Conservation (phyloP, 2,329 filamentous ascomycete genomes). For the Pseudocercospora pini-densiflorae region DNA sequence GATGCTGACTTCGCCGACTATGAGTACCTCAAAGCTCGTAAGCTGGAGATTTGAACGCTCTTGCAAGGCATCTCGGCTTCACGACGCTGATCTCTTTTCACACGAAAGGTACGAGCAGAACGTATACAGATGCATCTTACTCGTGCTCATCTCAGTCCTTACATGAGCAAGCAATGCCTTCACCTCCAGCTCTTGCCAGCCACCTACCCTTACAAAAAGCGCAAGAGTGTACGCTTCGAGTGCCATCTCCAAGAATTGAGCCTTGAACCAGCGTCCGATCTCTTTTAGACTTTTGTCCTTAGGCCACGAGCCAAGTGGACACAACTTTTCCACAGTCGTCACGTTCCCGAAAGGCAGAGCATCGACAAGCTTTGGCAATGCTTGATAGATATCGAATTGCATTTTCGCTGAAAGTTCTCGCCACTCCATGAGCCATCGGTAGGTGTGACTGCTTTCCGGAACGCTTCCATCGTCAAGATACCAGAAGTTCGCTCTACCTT, state of each 20-base stretch:
- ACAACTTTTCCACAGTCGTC: constrained; percentile 27
- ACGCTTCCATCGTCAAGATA: constrained; percentile 6
- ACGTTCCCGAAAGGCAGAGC: constrained; percentile 9
- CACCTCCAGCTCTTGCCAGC: constrained; percentile 48
- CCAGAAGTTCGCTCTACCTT: constrained; percentile 18
- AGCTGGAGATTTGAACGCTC: neutral
- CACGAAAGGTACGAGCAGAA: neutral
- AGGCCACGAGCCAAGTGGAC: constrained; percentile 48
- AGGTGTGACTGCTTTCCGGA: constrained; percentile 5
- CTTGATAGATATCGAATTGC: constrained; percentile 13
- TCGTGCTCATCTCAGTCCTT: constrained; percentile 32
- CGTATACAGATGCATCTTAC: constrained; percentile 9
- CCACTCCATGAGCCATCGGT: constrained; percentile 18
- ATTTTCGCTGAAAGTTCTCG: constrained; percentile 7
- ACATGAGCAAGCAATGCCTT: constrained; percentile 48
- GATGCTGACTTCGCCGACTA: neutral
- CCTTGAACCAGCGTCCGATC: constrained; percentile 36
- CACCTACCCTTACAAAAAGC: constrained; percentile 41
- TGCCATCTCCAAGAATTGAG: constrained; percentile 43
- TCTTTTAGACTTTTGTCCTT: constrained; percentile 44
- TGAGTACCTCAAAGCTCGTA: neutral
- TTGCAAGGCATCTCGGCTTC: neutral
- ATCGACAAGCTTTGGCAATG: constrained; percentile 7
- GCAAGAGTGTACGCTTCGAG: constrained; percentile 47
- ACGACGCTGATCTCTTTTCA: neutral